A percentile compares a stretch with the other conserved stretches of the same genome.
Conservation (phyloP, 495 filamentous ascomycete species). For the Hypoxylon lenormandii region DNA sequence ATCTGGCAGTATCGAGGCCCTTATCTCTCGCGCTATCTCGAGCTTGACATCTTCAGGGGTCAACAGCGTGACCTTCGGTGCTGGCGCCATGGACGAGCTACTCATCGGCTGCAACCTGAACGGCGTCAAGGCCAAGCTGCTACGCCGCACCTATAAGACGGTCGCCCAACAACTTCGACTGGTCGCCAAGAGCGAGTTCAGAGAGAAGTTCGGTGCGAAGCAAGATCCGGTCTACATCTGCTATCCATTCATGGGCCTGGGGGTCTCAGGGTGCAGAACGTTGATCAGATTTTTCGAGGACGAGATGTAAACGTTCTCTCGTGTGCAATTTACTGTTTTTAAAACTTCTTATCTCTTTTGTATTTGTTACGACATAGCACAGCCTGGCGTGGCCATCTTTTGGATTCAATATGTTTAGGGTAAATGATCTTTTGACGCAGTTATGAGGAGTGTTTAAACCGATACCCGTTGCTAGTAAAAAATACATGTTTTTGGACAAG, state of each 20-base stretch:
- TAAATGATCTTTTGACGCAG: constrained; percentile 29
- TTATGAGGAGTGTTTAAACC: constrained; percentile 19
- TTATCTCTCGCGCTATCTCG: constrained; percentile 82
- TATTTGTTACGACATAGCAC: neutral
- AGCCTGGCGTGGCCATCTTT: constrained; percentile 2
- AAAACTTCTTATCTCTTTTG: neutral
- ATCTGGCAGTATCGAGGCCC: constrained; percentile 80
- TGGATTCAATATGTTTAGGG: constrained; percentile 23
- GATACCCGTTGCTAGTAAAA: constrained; percentile 33
- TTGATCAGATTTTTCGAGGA: constrained; percentile 87
- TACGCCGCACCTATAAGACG: constrained; percentile 79
- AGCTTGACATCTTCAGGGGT: constrained; percentile 71
- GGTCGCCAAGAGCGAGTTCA: constrained; percentile 84
- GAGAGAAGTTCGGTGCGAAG: constrained; percentile 81
- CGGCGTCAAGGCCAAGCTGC: constrained; percentile 76
- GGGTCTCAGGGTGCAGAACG: constrained; percentile 78
- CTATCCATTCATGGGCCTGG: constrained; percentile 83
- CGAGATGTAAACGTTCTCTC: constrained; percentile 55
- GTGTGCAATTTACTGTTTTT: neutral
- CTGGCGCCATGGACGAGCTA: constrained; percentile 74
- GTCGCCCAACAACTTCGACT: constrained; percentile 82
- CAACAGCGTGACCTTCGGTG: constrained; percentile 80
- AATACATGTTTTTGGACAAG: too few species aligned
- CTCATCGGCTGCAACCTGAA: constrained; percentile 79
- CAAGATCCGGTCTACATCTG: constrained; percentile 84